Percentiles rank a stretch among this genome's conserved stretches.
Conservation (phyloP, 1,284 basidiomycete species). For the Tremellales sp. region DNA sequence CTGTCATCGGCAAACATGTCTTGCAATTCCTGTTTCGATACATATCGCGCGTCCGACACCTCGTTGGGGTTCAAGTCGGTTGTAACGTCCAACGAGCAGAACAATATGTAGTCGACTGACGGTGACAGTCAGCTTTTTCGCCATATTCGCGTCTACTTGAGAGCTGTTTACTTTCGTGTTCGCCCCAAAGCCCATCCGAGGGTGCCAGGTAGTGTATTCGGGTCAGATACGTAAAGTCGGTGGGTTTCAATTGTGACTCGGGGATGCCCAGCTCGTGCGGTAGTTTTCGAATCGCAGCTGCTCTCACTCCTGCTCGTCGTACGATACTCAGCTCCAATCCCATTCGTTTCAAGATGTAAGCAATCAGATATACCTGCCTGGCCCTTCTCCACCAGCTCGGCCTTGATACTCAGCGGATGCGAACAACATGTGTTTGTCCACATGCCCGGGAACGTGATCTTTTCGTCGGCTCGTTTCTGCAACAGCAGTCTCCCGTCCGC, state of each 20-base stretch:
- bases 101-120: slow-evolving; percentile 97
- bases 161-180: slow-evolving; percentile 91
- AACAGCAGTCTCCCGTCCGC: slow-evolving; percentile 90
- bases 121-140: background rate
- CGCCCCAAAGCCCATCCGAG: slow-evolving; percentile 89
- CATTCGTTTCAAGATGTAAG: background rate
- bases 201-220: slow-evolving; percentile 97
- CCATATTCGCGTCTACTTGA: background rate
- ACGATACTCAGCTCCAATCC: background rate
- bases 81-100: slow-evolving; percentile 85
- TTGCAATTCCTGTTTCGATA: slow-evolving; percentile 82
- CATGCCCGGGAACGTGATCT: slow-evolving; percentile 99
- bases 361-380: slow-evolving; percentile 61
- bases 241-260: slow-evolving; percentile 60
- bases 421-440: slow-evolving; percentile 99
- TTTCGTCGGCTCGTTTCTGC: slow-evolving; percentile 91
- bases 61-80: slow-evolving; percentile 85
- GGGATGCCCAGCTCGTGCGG: slow-evolving; percentile 97
- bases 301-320: slow-evolving; percentile 58
- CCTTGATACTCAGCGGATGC: slow-evolving; percentile 71
- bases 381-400: slow-evolving; percentile 73
- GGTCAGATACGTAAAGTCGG: slow-evolving; percentile 91
- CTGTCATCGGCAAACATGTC: slow-evolving; percentile 77
- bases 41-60: slow-evolving; percentile 87
- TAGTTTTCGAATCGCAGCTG: slow-evolving; percentile 90